A percentile compares a stretch with the other conserved stretches of the same genome.
These are phyloP conservation scores for Termitomyces sp. DNA, from an alignment of 768 basidiomycete genomes.

Conservation along the genomic window DNA sequence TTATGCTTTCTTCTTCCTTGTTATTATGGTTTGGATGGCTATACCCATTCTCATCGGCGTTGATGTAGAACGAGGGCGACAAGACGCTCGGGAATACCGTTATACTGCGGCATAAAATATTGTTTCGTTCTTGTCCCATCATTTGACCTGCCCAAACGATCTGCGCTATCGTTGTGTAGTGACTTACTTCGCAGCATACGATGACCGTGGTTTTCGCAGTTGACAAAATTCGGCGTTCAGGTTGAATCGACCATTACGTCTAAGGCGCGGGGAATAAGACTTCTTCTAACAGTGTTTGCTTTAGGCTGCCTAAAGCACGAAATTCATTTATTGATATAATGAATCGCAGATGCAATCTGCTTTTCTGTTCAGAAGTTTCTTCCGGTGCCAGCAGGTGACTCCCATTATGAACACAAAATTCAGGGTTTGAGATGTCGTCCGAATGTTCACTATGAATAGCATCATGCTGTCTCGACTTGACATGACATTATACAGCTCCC, in stretches of 20 bases:
- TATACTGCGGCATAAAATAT: conserved; percentile 10
- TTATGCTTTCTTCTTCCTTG: conserved; percentile 84
- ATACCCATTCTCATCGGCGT: conserved; percentile 72
- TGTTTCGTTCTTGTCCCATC: not conserved
- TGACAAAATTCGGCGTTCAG: not conserved
- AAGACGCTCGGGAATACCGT: conserved; percentile 39
- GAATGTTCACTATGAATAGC: too few relatives aligned
- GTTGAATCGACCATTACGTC: not conserved
- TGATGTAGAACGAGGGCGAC: conserved; percentile 60
- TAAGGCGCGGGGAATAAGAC: not conserved
- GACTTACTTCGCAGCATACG: not conserved
- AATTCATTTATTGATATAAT: too few relatives aligned
- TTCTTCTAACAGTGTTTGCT: not conserved
- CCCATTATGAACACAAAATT: too few relatives aligned
- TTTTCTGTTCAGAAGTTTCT: too few relatives aligned
- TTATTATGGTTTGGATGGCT: conserved; percentile 75
- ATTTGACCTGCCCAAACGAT: not conserved
- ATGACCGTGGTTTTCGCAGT: not conserved
- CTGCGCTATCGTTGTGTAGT: not conserved
- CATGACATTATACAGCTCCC: too few relatives aligned
- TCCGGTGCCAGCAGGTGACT: too few relatives aligned
- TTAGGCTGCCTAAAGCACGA: not conserved
- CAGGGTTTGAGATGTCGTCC: too few relatives aligned
- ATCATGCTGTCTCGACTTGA: too few relatives aligned
- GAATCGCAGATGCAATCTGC: too few relatives aligned